Base-by-base conservation (phyloP, 495 filamentous ascomycete genomes). In the Penicillium malachiteum region DNA sequence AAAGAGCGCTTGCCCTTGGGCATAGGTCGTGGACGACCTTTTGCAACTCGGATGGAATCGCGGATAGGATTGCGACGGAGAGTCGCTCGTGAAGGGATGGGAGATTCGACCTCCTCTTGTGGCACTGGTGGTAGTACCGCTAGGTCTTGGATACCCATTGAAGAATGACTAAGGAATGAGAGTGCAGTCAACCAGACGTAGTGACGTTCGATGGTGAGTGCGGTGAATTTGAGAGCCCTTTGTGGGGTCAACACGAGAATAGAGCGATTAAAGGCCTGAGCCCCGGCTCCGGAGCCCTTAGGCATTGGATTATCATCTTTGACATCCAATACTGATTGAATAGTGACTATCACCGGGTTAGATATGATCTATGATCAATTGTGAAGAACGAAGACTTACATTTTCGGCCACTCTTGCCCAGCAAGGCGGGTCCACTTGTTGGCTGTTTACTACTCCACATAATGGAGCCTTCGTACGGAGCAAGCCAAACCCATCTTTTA, bases 391-490 rank as follows among this genome's bases (percentile, higher is more conserved):
- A 42, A 14, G 30, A 3, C 92, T 85, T 82, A 96, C 93, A 77
- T 73, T 98, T 98, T 63, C 94, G 86, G 32, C 95, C 95, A 75
- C 86, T 89, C 79, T 97, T 98, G 55, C 94, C 94, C 76, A 97
- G 78, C 70, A 97, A 74, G 18, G 94, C 92, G 63, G 84, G 87
- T 31, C 89, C 90, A 59, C 86, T 89, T 17, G 87, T 89, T 17
- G 94, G 94, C 71, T 97, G 95, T 79, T 96, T 96, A 81, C 88
- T 96, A 70, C 93, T 96, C 94, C 94, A 98, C 74, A 98, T 90
- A 46, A 98, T 92, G 9, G 92, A 85, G 38, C 92, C 82, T 72
- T 98, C 94, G 65, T 97, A 97, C 13, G 94, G 94, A 11, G 92
- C 92, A 33, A 98, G 81, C 94, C 94, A 98, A 13, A 98, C 95